phyloP scores from a whole-genome alignment of 345 rosid genomes.

The Eucalyptus rudis region DNA sequence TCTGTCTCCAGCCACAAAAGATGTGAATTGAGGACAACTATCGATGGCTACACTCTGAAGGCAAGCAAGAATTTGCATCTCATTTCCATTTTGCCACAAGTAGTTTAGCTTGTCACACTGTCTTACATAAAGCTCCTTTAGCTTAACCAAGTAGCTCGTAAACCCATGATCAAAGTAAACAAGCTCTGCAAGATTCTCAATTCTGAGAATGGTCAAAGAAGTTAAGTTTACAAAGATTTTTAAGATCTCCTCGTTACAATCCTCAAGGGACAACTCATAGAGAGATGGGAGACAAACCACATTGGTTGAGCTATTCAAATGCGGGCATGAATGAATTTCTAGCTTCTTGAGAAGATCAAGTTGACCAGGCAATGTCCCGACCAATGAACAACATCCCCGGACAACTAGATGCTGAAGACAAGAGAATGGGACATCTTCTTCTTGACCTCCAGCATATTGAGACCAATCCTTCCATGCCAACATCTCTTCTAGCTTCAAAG shows the following conservation, averaged over 20 bases:
- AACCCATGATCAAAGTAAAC: background rate
- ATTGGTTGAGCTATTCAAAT: background rate
- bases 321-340: background rate
- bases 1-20: background rate
- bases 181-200: background rate
- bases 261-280: background rate
- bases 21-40: background rate
- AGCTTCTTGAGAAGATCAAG: background rate
- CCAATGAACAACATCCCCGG: background rate
- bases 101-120: background rate
- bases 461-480: background rate
- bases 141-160: background rate
- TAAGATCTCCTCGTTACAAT: background rate
- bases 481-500: background rate
- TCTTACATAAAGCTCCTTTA: background rate
- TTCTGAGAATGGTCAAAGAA: background rate
- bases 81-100: background rate
- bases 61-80: background rate
- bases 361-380: background rate
- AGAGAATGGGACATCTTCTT: background rate
- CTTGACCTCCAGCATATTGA: rapidly evolving
- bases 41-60: rapidly evolving
- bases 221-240: background rate
- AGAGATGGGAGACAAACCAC: background rate
- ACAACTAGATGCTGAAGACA: background rate